These are phyloP conservation scores for Pelargonium nanum DNA, from an alignment of 345 rosid genomes.

Conservation along the genomic window DNA sequence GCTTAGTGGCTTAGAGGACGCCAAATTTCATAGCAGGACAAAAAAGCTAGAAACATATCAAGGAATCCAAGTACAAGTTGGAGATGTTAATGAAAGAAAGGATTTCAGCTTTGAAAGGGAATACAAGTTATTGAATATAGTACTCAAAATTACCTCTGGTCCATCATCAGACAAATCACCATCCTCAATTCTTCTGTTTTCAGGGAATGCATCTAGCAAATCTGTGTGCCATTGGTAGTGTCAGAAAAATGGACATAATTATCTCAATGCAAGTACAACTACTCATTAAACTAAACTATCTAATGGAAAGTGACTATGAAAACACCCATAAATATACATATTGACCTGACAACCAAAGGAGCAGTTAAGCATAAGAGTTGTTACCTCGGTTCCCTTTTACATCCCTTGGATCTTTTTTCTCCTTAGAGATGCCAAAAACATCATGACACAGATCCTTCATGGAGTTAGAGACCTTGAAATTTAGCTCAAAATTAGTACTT, in stretches of 20 bases:
- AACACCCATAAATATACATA: background rate
- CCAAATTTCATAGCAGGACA: no score
- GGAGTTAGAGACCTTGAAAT: constrained; percentile 39
- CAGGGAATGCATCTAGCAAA: constrained; percentile 56
- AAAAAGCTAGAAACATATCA: no score
- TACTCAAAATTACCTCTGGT: constrained; percentile 22
- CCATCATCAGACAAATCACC: constrained; percentile 65
- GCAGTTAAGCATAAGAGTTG: constrained; percentile 1
- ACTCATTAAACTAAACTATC: background rate
- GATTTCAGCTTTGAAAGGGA: background rate
- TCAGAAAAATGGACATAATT: background rate
- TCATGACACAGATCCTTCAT: constrained; percentile 66
- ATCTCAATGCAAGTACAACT: background rate
- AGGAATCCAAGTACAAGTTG: no score
- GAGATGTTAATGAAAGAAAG: background rate
- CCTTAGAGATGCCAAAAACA: constrained; percentile 36
- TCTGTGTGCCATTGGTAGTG: constrained; percentile 17
- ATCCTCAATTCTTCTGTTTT: constrained; percentile 60
- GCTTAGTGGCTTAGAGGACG: no score
- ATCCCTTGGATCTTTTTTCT: constrained; percentile 43
- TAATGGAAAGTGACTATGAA: background rate
- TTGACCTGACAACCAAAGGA: background rate
- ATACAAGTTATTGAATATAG: background rate
- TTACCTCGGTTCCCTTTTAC: constrained; percentile 48
- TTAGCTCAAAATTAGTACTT: background rate